Base-by-base conservation (phyloP, 192 early-diverging fungal genomes). In the Podila minutissima region DNA sequence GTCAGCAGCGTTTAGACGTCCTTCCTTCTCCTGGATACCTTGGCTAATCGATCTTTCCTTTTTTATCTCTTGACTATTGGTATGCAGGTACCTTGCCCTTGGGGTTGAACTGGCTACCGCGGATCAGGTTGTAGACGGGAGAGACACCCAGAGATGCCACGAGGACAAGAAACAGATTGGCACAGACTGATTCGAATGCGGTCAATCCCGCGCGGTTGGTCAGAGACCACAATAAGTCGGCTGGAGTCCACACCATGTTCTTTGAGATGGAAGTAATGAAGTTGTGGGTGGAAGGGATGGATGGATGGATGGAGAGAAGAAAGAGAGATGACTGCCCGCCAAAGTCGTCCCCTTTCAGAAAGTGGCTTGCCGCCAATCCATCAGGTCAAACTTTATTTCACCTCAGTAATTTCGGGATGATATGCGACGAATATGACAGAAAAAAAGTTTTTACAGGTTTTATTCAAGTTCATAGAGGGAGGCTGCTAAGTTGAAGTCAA, bases 161-260 rank as follows among this genome's bases (percentile, higher is more conserved):
- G 1, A 78, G 38, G 12, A 62, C 59, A 59, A 78, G 51, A 29
- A 72, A 78, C 50, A 78, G 51, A 33, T 78, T 78, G 0, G 75
- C 75, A 35, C 75, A 72, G 22, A 78, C 62, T 48, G 75, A 78
- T 41, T 78, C 75, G 33, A 78, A 78, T 13, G 66, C 69, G 1
- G 75, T 78, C 33, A 78, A 22, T 9, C 51, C 48, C 6, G 75
- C 69, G 2, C 67, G 58, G 22, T 67, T 41, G 20, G 67, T 78
- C 69, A 71, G 35, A 7, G 75, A 78, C 75, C 75, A 78, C 8
- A 78, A 35, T 59, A 78, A 67, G 59, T 78, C 75, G 20, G 75
- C 75, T 22, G 75, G 75, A 35, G 75, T 71, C 75, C 75, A 78
- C 55, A 58, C 31, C 60, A 33, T 62, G 31, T 62, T 62, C 26